A percentile compares a stretch with the other conserved stretches of the same genome.
These are phyloP conservation scores for Annulohypoxylon stygium DNA, from an alignment of 495 filamentous ascomycete genomes.

Conservation along the genomic window DNA sequence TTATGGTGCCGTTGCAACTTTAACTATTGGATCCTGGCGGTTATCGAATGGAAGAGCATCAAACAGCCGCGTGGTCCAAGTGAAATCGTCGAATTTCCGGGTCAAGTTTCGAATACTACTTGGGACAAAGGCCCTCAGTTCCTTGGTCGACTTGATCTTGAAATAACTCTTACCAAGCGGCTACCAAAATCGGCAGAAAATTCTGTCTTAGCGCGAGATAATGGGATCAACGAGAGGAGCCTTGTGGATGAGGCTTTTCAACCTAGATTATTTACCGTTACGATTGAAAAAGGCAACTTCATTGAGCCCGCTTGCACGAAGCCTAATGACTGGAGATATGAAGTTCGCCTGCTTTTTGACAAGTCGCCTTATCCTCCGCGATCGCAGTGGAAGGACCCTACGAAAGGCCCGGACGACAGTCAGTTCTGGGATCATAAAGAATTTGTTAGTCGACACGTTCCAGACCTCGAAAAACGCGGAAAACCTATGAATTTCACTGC, in stretches of 20 bases:
- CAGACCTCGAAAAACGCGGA: constrained; percentile 26
- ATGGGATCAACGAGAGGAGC: constrained; percentile 36
- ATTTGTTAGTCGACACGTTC: constrained; percentile 41
- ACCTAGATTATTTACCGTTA: constrained; percentile 47
- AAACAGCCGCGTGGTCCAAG: constrained; percentile 23
- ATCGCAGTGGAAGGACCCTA: constrained; percentile 46
- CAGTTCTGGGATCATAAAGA: constrained; percentile 48
- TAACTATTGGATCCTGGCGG: constrained; percentile 43
- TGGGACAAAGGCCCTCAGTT: constrained; percentile 33
- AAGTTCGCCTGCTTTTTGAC: constrained; percentile 49
- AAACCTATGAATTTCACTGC: constrained; percentile 37
- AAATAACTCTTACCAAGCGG: constrained; percentile 47
- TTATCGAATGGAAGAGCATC: constrained; percentile 48
- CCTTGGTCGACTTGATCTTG: constrained; percentile 48
- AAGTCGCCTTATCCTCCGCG: constrained; percentile 51
- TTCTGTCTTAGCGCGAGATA: constrained; percentile 22
- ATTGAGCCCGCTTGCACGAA: constrained; percentile 30
- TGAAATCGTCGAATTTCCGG: constrained; percentile 11
- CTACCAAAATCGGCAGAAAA: constrained; percentile 26
- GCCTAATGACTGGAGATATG: constrained; percentile 32
- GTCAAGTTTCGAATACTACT: constrained; percentile 22
- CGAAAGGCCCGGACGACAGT: constrained; percentile 39
- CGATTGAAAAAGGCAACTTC: constrained; percentile 51
- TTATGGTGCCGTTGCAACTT: constrained; percentile 46
- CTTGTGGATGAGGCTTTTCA: constrained; percentile 50